phyloP scores from a whole-genome alignment of 2,329 filamentous ascomycete species.

The Dactylella cylindrospora region DNA sequence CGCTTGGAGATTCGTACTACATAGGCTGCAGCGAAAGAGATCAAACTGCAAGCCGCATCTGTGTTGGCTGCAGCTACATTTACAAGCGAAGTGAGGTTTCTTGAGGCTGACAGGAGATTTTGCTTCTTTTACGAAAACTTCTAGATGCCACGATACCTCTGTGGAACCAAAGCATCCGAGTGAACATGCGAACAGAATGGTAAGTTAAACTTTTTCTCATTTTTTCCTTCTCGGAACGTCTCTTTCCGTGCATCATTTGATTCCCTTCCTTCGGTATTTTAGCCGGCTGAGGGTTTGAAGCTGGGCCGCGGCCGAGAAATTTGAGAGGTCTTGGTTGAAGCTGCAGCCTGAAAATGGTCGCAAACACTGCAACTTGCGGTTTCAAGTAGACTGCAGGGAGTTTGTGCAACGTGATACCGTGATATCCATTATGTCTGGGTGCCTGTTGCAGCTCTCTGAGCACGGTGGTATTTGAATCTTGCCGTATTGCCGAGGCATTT shows the following conservation, averaged over 20 bases:
- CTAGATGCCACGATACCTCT: slow-evolving; percentile 65
- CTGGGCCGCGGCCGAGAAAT: slow-evolving; percentile 43
- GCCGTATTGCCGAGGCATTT: too few relatives aligned
- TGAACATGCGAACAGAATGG: slow-evolving; percentile 80
- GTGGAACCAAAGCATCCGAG: slow-evolving; percentile 66
- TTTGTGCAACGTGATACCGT: too few relatives aligned
- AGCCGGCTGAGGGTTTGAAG: too few relatives aligned
- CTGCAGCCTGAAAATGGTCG: too few relatives aligned
- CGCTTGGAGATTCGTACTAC: slow-evolving; percentile 33
- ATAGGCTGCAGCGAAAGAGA: slow-evolving; percentile 7
- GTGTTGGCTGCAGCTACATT: slow-evolving; percentile 25
- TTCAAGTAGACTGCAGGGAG: too few relatives aligned
- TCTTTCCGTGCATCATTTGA: slow-evolving; percentile 3
- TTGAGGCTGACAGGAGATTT: too few relatives aligned
- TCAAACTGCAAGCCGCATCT: slow-evolving; percentile 14
- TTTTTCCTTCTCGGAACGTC: slow-evolving; percentile 8
- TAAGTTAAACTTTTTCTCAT: slow-evolving; percentile 7
- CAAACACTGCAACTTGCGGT: too few relatives aligned
- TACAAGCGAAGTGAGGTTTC: slow-evolving; percentile 21
- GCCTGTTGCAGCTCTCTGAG: too few relatives aligned
- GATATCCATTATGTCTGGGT: too few relatives aligned
- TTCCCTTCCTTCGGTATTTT: slow-evolving; percentile 11
- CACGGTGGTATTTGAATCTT: too few relatives aligned
- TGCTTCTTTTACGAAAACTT: slow-evolving; percentile 59
- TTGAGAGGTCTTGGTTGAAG: too few relatives aligned